Percentiles rank a stretch among this genome's conserved stretches.
These are phyloP conservation scores for Sporobolus alterniflorus DNA, from an alignment of 202 grass and related monocot genomes.

Conservation along the genomic window DNA sequence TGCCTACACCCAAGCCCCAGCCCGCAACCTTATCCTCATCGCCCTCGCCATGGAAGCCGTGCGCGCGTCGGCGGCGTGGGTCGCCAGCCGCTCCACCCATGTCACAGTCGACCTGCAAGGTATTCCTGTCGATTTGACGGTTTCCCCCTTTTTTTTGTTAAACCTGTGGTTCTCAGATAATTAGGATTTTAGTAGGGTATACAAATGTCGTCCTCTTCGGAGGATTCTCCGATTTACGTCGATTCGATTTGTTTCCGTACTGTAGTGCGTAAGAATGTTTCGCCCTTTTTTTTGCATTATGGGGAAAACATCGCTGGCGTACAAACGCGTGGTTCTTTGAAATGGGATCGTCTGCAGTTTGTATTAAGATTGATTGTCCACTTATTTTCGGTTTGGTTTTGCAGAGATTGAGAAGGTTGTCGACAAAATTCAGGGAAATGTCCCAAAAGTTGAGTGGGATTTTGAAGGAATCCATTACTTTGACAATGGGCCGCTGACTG, in stretches of 20 bases:
- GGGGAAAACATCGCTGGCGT: neutral
- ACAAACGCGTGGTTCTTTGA: neutral
- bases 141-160: neutral
- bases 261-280: neutral
- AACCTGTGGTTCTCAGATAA: neutral
- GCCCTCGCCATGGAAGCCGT: slow-evolving; percentile 77
- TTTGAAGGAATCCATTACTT: slow-evolving; percentile 98
- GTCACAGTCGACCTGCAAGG: slow-evolving; percentile 78
- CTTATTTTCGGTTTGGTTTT: neutral
- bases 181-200: slow-evolving; percentile 53
- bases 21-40: slow-evolving; percentile 28
- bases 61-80: slow-evolving; percentile 78
- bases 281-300: no score
- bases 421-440: slow-evolving; percentile 67
- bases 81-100: slow-evolving; percentile 77
- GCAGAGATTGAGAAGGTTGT: slow-evolving; percentile 86
- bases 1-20: neutral
- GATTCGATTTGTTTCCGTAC: neutral
- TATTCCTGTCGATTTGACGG: neutral
- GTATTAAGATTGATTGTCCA: neutral
- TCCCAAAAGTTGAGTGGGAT: slow-evolving; percentile 93
- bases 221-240: neutral
- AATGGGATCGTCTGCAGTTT: no score
- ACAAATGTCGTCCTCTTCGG: neutral
- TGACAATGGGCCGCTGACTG: slow-evolving; percentile 78